phyloP scores from a whole-genome alignment of 805 yeast genomes.

The Teunomyces lycoperdinae region DNA sequence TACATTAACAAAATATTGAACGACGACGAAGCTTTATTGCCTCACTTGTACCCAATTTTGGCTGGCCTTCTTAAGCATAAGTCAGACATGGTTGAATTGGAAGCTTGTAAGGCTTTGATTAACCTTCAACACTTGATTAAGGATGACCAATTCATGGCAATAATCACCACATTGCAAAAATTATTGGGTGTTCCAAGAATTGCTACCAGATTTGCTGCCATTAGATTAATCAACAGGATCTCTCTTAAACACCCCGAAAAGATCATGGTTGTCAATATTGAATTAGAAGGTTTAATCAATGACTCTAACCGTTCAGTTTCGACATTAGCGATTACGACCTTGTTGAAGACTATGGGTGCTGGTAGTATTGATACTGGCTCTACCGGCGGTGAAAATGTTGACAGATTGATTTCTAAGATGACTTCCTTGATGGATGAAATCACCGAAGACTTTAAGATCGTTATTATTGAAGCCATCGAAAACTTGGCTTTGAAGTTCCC shows the following conservation, averaged over 20 bases:
- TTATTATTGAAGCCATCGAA: slow-evolving; percentile 92
- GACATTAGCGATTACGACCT: slow-evolving; percentile 94
- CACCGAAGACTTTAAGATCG: slow-evolving; percentile 91
- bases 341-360: slow-evolving; percentile 91
- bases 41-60: slow-evolving; percentile 62
- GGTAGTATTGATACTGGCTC: slow-evolving; percentile 36
- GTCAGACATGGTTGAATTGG: slow-evolving; percentile 86
- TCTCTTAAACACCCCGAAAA: slow-evolving; percentile 81
- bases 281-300: slow-evolving; percentile 80
- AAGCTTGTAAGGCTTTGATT: slow-evolving; percentile 78
- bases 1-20: slow-evolving; percentile 68
- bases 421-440: slow-evolving; percentile 88
- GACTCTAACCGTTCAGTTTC: slow-evolving; percentile 91
- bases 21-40: slow-evolving; percentile 66
- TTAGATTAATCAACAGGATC: slow-evolving; percentile 80
- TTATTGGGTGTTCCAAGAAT: slow-evolving; percentile 85
- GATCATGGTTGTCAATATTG: slow-evolving; percentile 74
- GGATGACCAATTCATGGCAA: slow-evolving; percentile 64
- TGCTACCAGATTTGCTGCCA: slow-evolving; percentile 89
- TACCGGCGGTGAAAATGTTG: slow-evolving; percentile 61
- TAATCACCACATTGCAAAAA: slow-evolving; percentile 70
- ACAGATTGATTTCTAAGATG: slow-evolving; percentile 83
- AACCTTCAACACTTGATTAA: slow-evolving; percentile 51
- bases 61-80: slow-evolving; percentile 72
- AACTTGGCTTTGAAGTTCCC: slow-evolving; percentile 93